phyloP scores from a whole-genome alignment of 2,329 filamentous ascomycete species.

The Scedosporium dehoogii region DNA sequence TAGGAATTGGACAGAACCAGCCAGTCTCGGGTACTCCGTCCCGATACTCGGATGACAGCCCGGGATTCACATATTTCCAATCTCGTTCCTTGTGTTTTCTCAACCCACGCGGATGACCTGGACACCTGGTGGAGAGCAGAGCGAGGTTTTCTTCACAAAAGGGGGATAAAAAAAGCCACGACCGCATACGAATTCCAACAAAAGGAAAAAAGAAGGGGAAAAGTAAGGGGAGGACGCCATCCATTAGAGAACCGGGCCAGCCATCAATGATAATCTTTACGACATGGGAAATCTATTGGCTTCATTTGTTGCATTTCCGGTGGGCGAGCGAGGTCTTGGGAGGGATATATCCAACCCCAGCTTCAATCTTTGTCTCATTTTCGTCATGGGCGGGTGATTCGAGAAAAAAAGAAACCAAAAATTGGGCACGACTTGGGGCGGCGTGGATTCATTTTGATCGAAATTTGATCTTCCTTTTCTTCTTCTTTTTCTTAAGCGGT shows the following conservation, averaged over 20 bases:
- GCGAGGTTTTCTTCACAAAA: not conserved
- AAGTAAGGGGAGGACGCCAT: not conserved
- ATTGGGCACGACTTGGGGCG: not conserved
- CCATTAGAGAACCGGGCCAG: not conserved
- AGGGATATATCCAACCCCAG: not conserved
- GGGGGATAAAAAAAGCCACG: not conserved
- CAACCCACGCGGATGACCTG: not conserved
- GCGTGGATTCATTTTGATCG: not conserved
- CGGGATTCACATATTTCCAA: not conserved
- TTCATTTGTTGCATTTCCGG: not conserved
- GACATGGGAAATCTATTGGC: not conserved
- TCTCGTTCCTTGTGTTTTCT: not conserved
- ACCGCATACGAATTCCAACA: not conserved
- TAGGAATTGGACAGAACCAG: not conserved
- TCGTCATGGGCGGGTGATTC: not conserved
- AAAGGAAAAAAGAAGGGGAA: not conserved
- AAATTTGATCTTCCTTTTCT: not conserved
- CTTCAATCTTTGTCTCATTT: not conserved
- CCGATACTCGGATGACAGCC: not conserved
- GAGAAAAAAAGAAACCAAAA: not conserved
- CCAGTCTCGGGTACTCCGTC: not conserved
- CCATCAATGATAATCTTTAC: too few species aligned
- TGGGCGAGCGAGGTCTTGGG: not conserved
- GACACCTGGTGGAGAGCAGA: not conserved
- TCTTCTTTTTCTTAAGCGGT: not conserved